Base-by-base conservation (phyloP, 768 basidiomycete genomes). In the Steccherinum ochraceum region DNA sequence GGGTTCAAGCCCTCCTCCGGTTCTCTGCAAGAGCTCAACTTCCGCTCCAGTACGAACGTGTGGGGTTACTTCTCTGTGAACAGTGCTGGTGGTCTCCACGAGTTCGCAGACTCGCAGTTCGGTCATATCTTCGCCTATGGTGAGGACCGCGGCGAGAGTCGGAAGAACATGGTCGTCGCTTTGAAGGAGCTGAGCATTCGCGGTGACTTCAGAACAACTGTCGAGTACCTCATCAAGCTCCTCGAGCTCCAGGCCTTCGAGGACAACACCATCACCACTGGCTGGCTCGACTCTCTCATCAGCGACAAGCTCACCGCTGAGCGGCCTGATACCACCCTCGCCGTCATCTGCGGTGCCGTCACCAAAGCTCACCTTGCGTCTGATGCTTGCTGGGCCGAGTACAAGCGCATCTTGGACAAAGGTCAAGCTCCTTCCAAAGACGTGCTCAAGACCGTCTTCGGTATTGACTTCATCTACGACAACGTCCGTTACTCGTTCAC, bases 61-160 rank as follows among this genome's bases (percentile, higher is more conserved):
- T 99, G 96, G 96, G 96, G 96, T 54, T 99, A 99, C 73, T 99
- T 99, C 78, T 98, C 96, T 13, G 96, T 99, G 60, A 83, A 82
- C 41, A 86, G 87, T 12, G 87, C 94, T 10, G 96, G 96, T 66
- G 96, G 95, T 67, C 80, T 99, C 49, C 96, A 99, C 70, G 94
- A 99, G 69, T 98, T 93, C 61, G 96, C 96, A 40, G 96, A 99
- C 69, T 98, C 95, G 7, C 96, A 99, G 61, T 98, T 99, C 62
- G 96, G 96, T 49, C 96, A 99, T 65, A 97, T 98, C 65, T 99
- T 99, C 59, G 96, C 95, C 16, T 97, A 97, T 60, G 96, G 96
- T 48, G 89, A 94, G 68, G 95, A 98, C 64, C 90, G 96, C 57
- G 74, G 81, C 53, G 94, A 98, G 69, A 89, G 89, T 61, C 71